phyloP scores from a whole-genome alignment of 2,329 filamentous ascomycete genomes.

The Stemphylium lycopersici region DNA sequence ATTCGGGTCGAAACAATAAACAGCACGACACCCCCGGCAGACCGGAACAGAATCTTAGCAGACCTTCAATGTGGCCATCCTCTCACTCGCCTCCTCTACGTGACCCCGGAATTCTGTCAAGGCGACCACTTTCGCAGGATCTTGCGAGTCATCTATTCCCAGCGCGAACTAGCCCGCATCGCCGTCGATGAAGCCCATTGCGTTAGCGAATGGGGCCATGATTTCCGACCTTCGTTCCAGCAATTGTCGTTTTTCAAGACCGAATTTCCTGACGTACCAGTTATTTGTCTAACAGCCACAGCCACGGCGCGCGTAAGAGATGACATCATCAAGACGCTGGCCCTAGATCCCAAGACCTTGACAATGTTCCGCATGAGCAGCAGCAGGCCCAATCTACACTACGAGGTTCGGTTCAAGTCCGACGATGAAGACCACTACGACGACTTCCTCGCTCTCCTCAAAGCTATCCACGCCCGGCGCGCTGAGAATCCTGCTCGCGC shows the following conservation, averaged over 20 bases:
- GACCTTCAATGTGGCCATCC: conserved; percentile 91
- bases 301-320: conserved; percentile 79
- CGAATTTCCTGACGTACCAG: conserved; percentile 81
- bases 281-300: conserved; percentile 92
- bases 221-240: conserved; percentile 93
- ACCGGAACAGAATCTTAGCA: conserved; percentile 72
- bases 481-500: conserved; percentile 62
- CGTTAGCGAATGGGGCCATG: conserved; percentile 97
- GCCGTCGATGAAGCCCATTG: conserved; percentile 96
- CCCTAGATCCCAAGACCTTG: conserved; percentile 67
- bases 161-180: conserved; percentile 84
- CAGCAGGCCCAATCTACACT: conserved; percentile 82
- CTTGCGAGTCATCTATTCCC: conserved; percentile 74
- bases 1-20: conserved; percentile 87
- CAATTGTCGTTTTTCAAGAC: conserved; percentile 83
- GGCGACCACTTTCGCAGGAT: conserved; percentile 77
- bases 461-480: conserved; percentile 72
- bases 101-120: conserved; percentile 89
- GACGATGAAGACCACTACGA: conserved; percentile 76
- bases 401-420: conserved; percentile 83
- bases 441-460: conserved; percentile 79
- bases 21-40: conserved; percentile 71
- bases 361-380: conserved; percentile 84
- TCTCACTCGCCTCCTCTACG: conserved; percentile 81
- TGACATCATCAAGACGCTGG: conserved; percentile 81